Evolutionary conservation across 176 grass and related monocot genomes (phyloP).

Genomic region (Juncus inflexus): DNA sequence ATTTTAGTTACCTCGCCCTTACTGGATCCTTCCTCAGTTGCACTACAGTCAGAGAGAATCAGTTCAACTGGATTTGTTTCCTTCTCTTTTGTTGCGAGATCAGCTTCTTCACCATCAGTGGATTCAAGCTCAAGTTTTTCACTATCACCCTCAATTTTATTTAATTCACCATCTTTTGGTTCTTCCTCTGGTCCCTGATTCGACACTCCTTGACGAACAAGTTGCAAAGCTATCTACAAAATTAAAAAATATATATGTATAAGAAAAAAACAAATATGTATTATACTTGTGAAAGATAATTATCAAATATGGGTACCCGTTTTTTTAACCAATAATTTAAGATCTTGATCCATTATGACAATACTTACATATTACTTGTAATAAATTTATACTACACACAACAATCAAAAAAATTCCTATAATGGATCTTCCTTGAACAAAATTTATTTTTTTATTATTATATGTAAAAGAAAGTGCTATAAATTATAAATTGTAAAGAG

Average conservation of each 20-base stretch:
- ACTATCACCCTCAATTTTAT: background rate
- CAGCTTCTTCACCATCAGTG: constrained; percentile 22
- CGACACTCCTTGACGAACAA: constrained; percentile 67
- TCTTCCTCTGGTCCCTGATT: constrained; percentile 42
- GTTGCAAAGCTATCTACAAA: constrained; percentile 73
- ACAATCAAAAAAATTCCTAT: no score
- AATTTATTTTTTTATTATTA: no score
- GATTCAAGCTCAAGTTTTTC: constrained; percentile 19
- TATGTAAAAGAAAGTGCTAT: no score
- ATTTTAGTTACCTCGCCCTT: constrained; percentile 27
- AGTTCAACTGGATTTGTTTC: constrained; percentile 33
- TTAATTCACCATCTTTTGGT: constrained; percentile 13
- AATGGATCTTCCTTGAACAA: no score
- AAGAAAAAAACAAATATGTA: no score
- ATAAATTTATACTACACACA: no score
- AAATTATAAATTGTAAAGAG: no score
- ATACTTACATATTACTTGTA: no score
- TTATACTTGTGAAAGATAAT: no score
- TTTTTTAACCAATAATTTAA: no score
- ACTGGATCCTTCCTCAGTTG: constrained; percentile 56
- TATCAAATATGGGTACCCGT: no score
- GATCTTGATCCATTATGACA: no score
- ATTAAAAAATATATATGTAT: background rate
- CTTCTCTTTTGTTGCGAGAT: constrained; percentile 13
- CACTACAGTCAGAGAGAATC: constrained; percentile 57